A percentile compares a stretch with the other conserved stretches of the same genome.
Evolutionary conservation across 176 grass and related monocot species (phyloP).

Genomic region (Triticum aestivum): DNA sequence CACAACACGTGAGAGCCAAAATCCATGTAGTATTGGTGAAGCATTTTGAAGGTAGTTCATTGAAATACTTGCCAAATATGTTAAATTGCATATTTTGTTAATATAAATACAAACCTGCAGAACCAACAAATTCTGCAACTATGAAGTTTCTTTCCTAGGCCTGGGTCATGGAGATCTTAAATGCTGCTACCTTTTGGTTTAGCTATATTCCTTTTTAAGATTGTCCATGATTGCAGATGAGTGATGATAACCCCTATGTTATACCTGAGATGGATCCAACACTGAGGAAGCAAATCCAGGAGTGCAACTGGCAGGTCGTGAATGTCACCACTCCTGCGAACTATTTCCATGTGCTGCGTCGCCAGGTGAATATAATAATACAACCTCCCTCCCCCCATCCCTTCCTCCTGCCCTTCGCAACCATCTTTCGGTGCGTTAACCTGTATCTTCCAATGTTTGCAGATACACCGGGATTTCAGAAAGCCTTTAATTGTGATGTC

Average conservation of each 20-base stretch:
- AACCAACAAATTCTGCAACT: background rate
- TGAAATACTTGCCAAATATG: background rate
- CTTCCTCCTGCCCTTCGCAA: background rate
- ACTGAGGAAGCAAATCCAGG: constrained; percentile 84
- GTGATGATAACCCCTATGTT: constrained; percentile 90
- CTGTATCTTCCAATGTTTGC: constrained; percentile 21
- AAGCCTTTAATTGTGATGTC: constrained; percentile 94
- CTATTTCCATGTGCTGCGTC: constrained; percentile 92
- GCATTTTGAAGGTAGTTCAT: background rate
- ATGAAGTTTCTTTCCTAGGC: constrained; percentile 1
- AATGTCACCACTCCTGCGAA: constrained; percentile 98
- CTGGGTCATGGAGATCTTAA: background rate
- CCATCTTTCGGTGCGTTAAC: constrained; percentile 24
- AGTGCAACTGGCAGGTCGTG: constrained; percentile 98
- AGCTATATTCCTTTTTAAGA: constrained; percentile 6
- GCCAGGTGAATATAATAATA: constrained; percentile 58
- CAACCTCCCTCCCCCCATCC: background rate
- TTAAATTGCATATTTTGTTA: background rate
- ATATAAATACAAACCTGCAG: background rate
- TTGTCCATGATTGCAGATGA: constrained; percentile 63
- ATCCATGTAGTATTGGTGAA: background rate
- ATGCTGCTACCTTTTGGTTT: constrained; percentile 17
- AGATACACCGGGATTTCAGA: constrained; percentile 95
- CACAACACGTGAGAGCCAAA: background rate
- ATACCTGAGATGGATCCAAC: constrained; percentile 99